Evolutionary conservation across 192 early-diverging fungal genomes (phyloP).

Genomic region (Kappamyces sp.): DNA sequence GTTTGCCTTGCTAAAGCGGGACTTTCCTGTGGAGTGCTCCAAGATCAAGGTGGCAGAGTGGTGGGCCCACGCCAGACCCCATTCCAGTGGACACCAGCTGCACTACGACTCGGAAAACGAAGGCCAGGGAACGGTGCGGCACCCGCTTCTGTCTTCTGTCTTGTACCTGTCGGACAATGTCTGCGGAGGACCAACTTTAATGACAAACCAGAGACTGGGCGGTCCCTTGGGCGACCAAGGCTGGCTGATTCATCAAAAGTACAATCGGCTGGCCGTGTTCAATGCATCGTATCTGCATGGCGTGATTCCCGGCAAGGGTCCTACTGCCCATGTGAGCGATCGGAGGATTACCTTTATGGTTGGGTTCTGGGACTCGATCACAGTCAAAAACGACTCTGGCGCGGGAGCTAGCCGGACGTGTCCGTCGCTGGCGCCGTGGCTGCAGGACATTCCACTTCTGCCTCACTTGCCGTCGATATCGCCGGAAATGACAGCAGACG

Average conservation of each 20-base stretch:
- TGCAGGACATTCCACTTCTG: neutral
- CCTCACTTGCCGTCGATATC: neutral
- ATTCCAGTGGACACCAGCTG: slow-evolving; percentile 12
- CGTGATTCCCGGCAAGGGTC: slow-evolving; percentile 7
- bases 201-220: slow-evolving; percentile 10
- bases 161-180: slow-evolving; percentile 7
- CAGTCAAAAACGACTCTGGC: neutral
- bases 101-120: slow-evolving; percentile 15
- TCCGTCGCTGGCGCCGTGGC: neutral
- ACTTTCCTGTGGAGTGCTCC: slow-evolving; percentile 4
- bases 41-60: slow-evolving; percentile 13
- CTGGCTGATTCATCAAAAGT: slow-evolving; percentile 8
- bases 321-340: neutral
- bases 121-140: slow-evolving; percentile 5
- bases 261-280: slow-evolving; percentile 5
- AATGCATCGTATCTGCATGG: slow-evolving; percentile 11
- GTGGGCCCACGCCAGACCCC: slow-evolving; percentile 14
- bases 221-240: slow-evolving; percentile 8
- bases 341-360: slow-evolving; percentile 12
- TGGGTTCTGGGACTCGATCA: slow-evolving; percentile 12
- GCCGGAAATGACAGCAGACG: neutral
- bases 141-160: slow-evolving; percentile 13
- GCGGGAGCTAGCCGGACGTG: neutral
- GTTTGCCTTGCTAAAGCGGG: neutral
- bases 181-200: slow-evolving; percentile 2